phyloP scores from a whole-genome alignment of 306 rosid genomes.

The Quercus wislizeni region DNA sequence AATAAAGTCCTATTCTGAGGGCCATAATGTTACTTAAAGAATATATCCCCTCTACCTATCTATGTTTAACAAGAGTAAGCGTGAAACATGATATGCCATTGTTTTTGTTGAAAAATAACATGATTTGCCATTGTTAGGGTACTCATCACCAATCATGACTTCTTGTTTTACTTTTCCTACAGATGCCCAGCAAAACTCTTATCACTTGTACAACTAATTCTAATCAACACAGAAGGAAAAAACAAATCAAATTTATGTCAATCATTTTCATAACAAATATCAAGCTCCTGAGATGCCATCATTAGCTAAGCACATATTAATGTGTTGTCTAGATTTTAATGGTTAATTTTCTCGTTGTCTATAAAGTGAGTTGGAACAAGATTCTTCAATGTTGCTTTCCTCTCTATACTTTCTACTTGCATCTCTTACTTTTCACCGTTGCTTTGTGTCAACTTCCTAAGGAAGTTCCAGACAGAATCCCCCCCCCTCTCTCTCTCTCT shows the following conservation, averaged over 20 bases:
- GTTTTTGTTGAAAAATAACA: not conserved
- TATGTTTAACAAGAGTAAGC: not conserved
- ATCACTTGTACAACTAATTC: not conserved
- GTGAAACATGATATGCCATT: not conserved
- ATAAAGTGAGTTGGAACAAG: constrained; percentile 30
- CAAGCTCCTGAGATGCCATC: not conserved
- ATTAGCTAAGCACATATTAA: constrained; percentile 16
- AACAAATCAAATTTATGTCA: not conserved
- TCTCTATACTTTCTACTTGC: constrained; percentile 1
- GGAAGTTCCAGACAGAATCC: constrained; percentile 10
- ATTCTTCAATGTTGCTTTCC: constrained; percentile 21
- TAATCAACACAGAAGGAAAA: not conserved
- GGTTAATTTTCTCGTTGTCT: not conserved
- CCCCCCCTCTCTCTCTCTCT: not conserved
- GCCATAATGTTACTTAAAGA: not conserved
- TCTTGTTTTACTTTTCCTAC: not conserved
- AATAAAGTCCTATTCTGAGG: not conserved
- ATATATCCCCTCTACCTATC: not conserved
- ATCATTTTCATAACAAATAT: not conserved
- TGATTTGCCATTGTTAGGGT: not conserved
- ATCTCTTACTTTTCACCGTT: not conserved
- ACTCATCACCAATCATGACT: not conserved
- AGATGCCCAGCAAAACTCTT: not conserved
- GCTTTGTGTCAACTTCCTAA: constrained; percentile 7
- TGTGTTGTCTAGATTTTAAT: not conserved